A percentile compares a stretch with the other conserved stretches of the same genome.
Evolutionary conservation across 352 stramenopile genomes (phyloP).

Genomic region (Pythium coloratum): DNA sequence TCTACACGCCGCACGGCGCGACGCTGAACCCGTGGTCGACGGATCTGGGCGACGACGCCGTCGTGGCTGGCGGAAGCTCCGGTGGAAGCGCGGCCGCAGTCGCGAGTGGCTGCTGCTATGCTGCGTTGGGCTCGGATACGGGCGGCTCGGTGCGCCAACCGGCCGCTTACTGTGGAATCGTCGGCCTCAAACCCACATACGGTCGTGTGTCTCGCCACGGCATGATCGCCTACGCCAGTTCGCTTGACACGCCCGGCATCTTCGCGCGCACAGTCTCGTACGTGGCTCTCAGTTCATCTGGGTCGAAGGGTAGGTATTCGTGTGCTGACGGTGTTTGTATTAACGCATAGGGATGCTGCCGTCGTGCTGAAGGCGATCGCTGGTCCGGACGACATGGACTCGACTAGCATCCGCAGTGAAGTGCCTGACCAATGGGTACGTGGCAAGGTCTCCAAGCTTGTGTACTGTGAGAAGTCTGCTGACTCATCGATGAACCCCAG

Average conservation of each 20-base stretch:
- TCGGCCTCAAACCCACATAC: conserved; percentile 98
- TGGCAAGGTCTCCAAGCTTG: not conserved
- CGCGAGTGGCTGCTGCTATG: conserved; percentile 88
- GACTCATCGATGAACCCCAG: conserved; percentile 18
- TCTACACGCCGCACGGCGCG: conserved; percentile 87
- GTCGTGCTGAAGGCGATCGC: conserved; percentile 80
- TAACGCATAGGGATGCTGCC: conserved; percentile 59
- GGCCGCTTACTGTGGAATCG: conserved; percentile 94
- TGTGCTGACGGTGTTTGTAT: not conserved
- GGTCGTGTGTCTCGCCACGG: conserved; percentile 95
- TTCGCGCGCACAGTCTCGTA: conserved; percentile 86
- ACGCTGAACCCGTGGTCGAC: conserved; percentile 90
- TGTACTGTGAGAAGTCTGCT: not conserved
- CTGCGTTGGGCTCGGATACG: conserved; percentile 97
- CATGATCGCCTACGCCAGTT: conserved; percentile 96
- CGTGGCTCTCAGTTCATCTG: conserved; percentile 8
- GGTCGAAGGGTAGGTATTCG: too few species aligned
- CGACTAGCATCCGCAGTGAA: conserved; percentile 64
- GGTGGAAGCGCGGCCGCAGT: conserved; percentile 94
- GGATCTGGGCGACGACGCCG: conserved; percentile 45
- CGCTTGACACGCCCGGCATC: conserved; percentile 95
- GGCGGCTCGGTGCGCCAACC: conserved; percentile 96
- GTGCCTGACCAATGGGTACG: conserved; percentile 62
- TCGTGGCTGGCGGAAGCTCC: conserved; percentile 92
- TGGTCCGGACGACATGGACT: conserved; percentile 80